Evolutionary conservation across 1,284 basidiomycete genomes (phyloP).

Genomic region (Papiliotrema flavescens): DNA sequence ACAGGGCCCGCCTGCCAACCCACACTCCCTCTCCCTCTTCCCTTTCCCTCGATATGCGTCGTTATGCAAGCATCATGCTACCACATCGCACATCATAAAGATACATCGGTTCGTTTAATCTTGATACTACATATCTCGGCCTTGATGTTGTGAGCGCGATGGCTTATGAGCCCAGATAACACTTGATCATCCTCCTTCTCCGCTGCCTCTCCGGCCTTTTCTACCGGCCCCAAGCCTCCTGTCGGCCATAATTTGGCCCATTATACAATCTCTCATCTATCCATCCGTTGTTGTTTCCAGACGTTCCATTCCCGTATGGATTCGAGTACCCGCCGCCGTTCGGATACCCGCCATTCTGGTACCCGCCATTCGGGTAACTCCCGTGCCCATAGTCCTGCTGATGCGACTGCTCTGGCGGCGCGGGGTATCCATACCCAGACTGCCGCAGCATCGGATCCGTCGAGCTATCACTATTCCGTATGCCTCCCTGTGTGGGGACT

Average conservation of each 20-base stretch:
- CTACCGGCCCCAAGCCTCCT: constrained; percentile 25
- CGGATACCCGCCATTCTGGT: constrained; percentile 6
- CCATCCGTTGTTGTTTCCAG: constrained; percentile 14
- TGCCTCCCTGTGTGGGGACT: constrained; percentile 13
- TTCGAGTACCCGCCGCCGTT: not conserved
- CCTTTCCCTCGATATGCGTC: too few species aligned
- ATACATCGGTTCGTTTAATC: too few species aligned
- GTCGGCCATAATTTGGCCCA: constrained; percentile 34
- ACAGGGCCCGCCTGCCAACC: too few species aligned
- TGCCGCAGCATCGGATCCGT: not conserved
- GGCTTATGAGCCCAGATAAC: too few species aligned
- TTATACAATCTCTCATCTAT: constrained; percentile 41
- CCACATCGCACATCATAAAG: too few species aligned
- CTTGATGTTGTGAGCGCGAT: too few species aligned
- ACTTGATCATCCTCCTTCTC: too few species aligned
- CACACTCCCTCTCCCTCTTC: too few species aligned
- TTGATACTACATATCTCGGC: too few species aligned
- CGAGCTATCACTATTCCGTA: constrained; percentile 2
- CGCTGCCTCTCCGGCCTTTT: too few species aligned
- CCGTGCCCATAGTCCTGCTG: not conserved
- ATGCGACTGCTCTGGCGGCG: not conserved
- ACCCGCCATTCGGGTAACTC: constrained; percentile 2
- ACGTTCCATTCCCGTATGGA: too few species aligned
- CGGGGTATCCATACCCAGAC: not conserved
- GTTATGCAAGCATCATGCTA: too few species aligned